These are phyloP conservation scores for Fusarium sp. DNA, from an alignment of 2,329 filamentous ascomycete genomes.

Conservation along the genomic window DNA sequence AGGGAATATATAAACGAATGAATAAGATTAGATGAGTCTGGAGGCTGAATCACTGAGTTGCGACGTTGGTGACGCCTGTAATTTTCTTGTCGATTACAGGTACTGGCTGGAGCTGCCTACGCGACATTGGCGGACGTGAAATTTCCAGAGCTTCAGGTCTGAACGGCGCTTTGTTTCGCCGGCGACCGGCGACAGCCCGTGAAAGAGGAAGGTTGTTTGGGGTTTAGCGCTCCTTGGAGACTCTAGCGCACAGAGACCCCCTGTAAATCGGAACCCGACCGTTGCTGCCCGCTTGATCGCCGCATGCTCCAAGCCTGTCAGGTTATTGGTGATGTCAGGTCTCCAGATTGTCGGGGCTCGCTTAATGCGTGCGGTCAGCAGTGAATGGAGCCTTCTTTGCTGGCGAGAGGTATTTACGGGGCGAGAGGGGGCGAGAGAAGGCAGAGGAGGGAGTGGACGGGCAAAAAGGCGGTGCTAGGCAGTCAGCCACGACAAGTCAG, in stretches of 20 bases:
- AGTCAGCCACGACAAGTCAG: background rate
- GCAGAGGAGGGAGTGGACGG: background rate
- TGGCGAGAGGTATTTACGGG: background rate
- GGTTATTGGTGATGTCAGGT: conserved; percentile 44
- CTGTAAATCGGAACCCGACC: conserved; percentile 25
- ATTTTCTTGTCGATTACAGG: conserved; percentile 15
- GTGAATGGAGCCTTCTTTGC: background rate
- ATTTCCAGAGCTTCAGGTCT: conserved; percentile 36
- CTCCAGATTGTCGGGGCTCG: conserved; percentile 34
- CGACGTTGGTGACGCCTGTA: background rate
- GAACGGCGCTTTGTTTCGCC: conserved; percentile 46
- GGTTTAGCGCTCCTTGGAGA: background rate
- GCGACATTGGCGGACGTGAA: conserved; percentile 32
- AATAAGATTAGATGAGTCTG: background rate
- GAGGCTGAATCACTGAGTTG: background rate
- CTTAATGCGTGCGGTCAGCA: conserved; percentile 1
- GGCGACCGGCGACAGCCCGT: conserved; percentile 19
- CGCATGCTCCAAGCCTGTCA: conserved; percentile 38
- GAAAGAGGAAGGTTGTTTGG: background rate
- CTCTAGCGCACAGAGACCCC: conserved; percentile 8
- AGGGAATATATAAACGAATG: background rate
- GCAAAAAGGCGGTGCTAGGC: conserved; percentile 14
- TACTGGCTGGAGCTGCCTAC: conserved; percentile 7
- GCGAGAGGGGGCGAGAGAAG: background rate
- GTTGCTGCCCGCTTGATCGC: conserved; percentile 32